These are phyloP conservation scores for Cercospora berteroae DNA, from an alignment of 2,329 filamentous ascomycete genomes.

Conservation along the genomic window DNA sequence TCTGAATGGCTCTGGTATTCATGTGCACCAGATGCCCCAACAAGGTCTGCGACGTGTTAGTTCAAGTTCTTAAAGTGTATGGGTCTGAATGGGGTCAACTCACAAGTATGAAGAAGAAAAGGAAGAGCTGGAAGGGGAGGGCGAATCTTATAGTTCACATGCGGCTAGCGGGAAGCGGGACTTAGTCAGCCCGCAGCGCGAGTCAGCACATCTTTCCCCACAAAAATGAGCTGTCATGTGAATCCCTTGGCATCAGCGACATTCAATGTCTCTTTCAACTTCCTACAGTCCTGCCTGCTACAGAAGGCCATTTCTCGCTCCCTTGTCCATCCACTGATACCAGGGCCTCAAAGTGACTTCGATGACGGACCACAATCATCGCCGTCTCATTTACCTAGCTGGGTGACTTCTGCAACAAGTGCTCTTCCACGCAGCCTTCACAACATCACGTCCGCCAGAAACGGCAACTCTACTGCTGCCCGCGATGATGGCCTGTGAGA, in stretches of 20 bases:
- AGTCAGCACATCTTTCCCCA: not conserved
- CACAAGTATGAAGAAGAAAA: conserved; percentile 1
- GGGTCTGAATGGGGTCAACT: not conserved
- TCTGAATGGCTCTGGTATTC: conserved; percentile 4
- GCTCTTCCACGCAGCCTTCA: too few relatives aligned
- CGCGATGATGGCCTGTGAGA: too few relatives aligned
- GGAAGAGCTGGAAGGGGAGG: not conserved
- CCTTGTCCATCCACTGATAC: too few relatives aligned
- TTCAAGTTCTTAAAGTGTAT: not conserved
- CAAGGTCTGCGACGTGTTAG: not conserved
- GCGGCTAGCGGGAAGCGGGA: not conserved
- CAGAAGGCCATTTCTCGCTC: too few relatives aligned
- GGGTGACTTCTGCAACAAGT: too few relatives aligned
- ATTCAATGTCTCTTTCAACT: not conserved
- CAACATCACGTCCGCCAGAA: not conserved
- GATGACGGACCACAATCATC: too few relatives aligned
- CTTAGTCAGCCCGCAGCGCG: not conserved
- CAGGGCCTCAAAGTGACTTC: not conserved
- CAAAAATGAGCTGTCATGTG: not conserved
- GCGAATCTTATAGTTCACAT: not conserved
- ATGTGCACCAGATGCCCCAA: conserved; percentile 4
- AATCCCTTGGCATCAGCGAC: not conserved
- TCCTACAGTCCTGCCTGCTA: too few relatives aligned
- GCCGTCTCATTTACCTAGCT: too few relatives aligned
- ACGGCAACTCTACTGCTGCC: not conserved